Conservation (phyloP, 1,139 yeast species). For the Magnusiomyces tetraspermus region DNA sequence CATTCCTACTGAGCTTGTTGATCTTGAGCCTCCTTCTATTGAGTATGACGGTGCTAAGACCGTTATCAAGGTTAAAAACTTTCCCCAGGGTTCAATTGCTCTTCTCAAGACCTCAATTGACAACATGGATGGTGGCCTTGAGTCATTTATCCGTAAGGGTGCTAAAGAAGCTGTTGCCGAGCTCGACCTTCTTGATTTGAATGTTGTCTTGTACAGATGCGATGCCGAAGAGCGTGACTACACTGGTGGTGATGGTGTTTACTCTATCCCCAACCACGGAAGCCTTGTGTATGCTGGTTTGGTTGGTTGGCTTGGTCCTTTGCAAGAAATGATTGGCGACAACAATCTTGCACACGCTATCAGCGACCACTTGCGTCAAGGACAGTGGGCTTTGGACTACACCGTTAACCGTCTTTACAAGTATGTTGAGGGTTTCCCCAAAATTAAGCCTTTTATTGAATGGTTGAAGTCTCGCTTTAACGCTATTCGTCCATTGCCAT, state of each 20-base stretch:
- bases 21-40: slow-evolving; percentile 44
- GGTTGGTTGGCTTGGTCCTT: slow-evolving; percentile 80
- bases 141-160: slow-evolving; percentile 56
- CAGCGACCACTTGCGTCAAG: slow-evolving; percentile 69
- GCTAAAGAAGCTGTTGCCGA: slow-evolving; percentile 62
- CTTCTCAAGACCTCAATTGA: slow-evolving; percentile 57
- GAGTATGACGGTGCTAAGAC: slow-evolving; percentile 38
- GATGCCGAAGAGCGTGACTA: slow-evolving; percentile 84
- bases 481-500: slow-evolving; percentile 60
- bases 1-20: slow-evolving; percentile 54
- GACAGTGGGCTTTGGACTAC: slow-evolving; percentile 85
- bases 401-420: slow-evolving; percentile 53
- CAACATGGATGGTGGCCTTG: slow-evolving; percentile 50
- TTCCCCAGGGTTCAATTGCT: slow-evolving; percentile 88
- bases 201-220: slow-evolving; percentile 64
- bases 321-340: slow-evolving; percentile 50
- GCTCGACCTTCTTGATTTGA: slow-evolving; percentile 59
- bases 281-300: slow-evolving; percentile 75
- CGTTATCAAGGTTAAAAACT: slow-evolving; percentile 47
- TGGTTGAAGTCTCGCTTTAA: slow-evolving; percentile 67
- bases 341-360: slow-evolving; percentile 81
- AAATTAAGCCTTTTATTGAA: slow-evolving; percentile 43
- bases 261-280: slow-evolving; percentile 66
- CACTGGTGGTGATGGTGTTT: slow-evolving; percentile 68
- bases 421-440: slow-evolving; percentile 40